Evolutionary conservation across 768 basidiomycete species (phyloP), one percentile per base, ranked within the genome.

Genomic region (Phanerochaete carnosa): DNA sequence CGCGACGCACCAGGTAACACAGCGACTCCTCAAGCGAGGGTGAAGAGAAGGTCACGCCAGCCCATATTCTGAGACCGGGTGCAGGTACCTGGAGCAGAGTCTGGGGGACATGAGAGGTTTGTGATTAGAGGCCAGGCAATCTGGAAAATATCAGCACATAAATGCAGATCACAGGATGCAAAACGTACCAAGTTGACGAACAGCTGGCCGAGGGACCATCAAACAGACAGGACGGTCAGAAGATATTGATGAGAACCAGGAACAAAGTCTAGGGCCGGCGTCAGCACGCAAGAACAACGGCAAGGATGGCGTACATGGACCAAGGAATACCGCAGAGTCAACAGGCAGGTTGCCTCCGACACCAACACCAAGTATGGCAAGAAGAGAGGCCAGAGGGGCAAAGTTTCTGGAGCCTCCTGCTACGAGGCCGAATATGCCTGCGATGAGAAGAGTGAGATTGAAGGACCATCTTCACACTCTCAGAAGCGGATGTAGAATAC

Each of bases 211-310:
- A 84, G 66, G 19, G 77, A 79, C 83, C 83, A 87, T 80, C 81
- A 86, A 15, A 84, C 77, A 0, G 82, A 81, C 25, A 87, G 70
- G 52, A 85, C 67, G 1, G 84, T 85, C 49, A 87, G 70, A 35
- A 86, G 73, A 62, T 83, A 86, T 62, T 87, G 85, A 61, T 85
- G 82, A 11, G 78, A n/a, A n/a, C n/a, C n/a, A n/a, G n/a, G n/a
- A n/a, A n/a, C n/a, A n/a, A n/a, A n/a, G n/a, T n/a, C n/a, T 77
- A 68, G 50, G 37, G 65, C 57, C 39, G 54, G 3, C 7, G 7
- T 11, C 9, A 26, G 43, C 22, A 15, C 32, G 35, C 8, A 64
- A 28, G 25, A 43, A 8, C 6, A 47, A 1, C 16, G 8, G 25
- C 43, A 7, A 30, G 9, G 8, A 5, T 29, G 30, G 25, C n/a